Base-by-base conservation (phyloP, 2,329 filamentous ascomycete species). In the Botryosphaeria dothidea region DNA sequence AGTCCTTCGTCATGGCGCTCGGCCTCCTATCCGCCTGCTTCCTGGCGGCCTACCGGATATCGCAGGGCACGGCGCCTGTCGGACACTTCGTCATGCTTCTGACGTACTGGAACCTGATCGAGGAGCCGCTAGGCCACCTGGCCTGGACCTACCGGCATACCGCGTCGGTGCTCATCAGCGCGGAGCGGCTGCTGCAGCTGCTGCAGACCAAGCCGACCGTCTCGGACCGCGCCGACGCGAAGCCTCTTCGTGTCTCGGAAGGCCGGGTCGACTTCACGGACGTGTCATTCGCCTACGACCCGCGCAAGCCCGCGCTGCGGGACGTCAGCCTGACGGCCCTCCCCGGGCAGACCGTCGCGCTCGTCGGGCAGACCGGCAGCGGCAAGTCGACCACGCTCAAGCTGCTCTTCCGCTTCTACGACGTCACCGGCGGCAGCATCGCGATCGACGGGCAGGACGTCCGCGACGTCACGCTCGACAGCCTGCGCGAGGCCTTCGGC, bases 51-150 rank as follows among this genome's bases (percentile, higher is more conserved):
- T 82, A 83, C 65, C 80, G 85, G 67, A 83, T 88, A 36, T 76
- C 80, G 0, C 77, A 78, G 41, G 83, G 83, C 0, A 71, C 74
- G 8, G 82, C 81, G 49, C 79, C 83, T 0, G 78, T 88, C 13
- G 88, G 88, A 45, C 84, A 83, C 66, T 88, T 92, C 67, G 85
- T 91, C 4, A 87, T 88, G 19, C 75, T 92, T 27, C 79, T 89
- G 17, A 83, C 85, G 36, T 91, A 90, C 74, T 92, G 89, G 89
- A 65, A 70, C 19, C 75, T 75, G 0, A 77, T 82, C 69, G 78
- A 80, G 64, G 72, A 71, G 3, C 85, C 85, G 6, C 74, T 88
- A 3, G 77, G 79, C n/a, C 78, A 79, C 13, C 78, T 88, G 45
- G 80, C 81, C 0, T 81, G 78, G 68, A 82, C 81, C 29, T 82